phyloP scores from a whole-genome alignment of 2,329 filamentous ascomycete species.

The Macrophomina pseudophaseolina region DNA sequence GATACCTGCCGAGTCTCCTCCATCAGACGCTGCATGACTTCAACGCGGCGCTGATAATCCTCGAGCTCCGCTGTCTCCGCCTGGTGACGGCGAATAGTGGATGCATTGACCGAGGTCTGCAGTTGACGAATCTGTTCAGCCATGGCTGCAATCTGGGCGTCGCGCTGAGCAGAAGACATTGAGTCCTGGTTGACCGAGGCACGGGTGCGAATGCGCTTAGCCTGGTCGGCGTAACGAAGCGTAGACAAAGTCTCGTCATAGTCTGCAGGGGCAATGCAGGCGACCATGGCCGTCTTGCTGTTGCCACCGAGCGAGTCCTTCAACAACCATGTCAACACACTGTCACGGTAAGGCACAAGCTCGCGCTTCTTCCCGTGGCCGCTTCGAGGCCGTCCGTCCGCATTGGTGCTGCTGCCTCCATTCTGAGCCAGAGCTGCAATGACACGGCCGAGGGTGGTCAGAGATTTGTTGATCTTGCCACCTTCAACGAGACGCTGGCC shows the following conservation, averaged over 20 bases:
- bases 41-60: conserved; percentile 91
- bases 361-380: conserved; percentile 57
- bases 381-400: conserved; percentile 63
- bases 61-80: conserved; percentile 86
- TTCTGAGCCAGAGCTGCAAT: conserved; percentile 78
- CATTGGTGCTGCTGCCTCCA: background rate
- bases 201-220: conserved; percentile 93
- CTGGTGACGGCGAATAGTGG: conserved; percentile 67
- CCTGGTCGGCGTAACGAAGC: conserved; percentile 94
- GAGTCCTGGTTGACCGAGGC: conserved; percentile 96
- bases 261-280: conserved; percentile 92
- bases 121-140: conserved; percentile 88
- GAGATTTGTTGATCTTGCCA: conserved; percentile 98
- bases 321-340: conserved; percentile 80
- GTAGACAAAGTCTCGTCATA: conserved; percentile 98
- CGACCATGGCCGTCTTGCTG: conserved; percentile 99
- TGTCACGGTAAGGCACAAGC: conserved; percentile 91
- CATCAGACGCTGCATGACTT: conserved; percentile 92
- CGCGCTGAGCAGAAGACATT: conserved; percentile 87
- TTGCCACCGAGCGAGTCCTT: conserved; percentile 97
- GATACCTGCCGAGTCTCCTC: conserved; percentile 89
- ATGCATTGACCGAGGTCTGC: conserved; percentile 72
- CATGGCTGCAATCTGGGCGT: conserved; percentile 94
- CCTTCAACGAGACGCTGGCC: conserved; percentile 90
- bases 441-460: conserved; percentile 92